Conservation (phyloP, 768 basidiomycete genomes). For the Mycena galericulata region DNA sequence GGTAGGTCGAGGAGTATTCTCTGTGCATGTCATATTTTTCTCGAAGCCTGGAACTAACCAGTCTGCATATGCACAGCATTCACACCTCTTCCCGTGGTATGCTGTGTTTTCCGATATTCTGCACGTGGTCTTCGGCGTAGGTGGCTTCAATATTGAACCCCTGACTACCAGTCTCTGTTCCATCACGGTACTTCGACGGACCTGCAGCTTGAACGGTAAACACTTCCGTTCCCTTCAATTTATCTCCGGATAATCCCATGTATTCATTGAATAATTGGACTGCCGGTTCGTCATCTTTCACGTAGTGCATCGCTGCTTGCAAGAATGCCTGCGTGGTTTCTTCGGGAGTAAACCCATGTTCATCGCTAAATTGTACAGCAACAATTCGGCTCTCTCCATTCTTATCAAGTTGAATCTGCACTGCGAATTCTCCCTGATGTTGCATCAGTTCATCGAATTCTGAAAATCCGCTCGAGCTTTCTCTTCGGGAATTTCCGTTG, state of each 20-base stretch:
- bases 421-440: slow-evolving; percentile 11
- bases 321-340: background rate
- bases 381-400: background rate
- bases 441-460: slow-evolving; percentile 1
- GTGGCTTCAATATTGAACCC: background rate
- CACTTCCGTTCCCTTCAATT: background rate
- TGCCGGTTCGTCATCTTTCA: background rate
- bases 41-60: background rate
- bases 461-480: background rate
- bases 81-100: background rate
- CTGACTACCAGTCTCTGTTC: background rate
- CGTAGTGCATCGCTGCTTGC: background rate
- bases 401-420: background rate
- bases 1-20: too few relatives aligned
- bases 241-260: background rate
- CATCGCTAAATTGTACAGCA: background rate
- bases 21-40: too few relatives aligned
- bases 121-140: background rate
- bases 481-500: background rate
- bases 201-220: background rate
- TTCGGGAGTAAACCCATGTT: background rate
- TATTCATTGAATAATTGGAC: background rate
- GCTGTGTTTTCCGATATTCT: background rate
- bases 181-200: too few relatives aligned
- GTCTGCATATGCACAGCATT: background rate